Base-by-base conservation (phyloP, 495 filamentous ascomycete genomes). In the Aspergillus biplanus region DNA sequence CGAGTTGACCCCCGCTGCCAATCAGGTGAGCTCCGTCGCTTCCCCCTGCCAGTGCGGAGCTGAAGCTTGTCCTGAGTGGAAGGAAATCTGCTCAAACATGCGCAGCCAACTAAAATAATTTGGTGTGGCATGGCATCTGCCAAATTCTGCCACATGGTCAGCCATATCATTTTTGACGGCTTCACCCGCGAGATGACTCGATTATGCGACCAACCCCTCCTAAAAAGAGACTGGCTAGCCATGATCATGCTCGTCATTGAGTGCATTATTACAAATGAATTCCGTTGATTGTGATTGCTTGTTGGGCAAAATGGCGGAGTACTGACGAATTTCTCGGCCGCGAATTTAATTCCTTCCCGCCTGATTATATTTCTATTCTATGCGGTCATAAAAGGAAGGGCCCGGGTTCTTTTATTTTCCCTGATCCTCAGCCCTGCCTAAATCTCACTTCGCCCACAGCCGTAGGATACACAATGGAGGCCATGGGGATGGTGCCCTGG, bases 401-500 rank as follows among this genome's bases (percentile, higher is more conserved):
- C 2, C 46, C 6, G 37, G 54, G 33, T 33, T 37, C 35, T 16
- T 57, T 57, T 9, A 31, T 39, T 15, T 37, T 5, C 32, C 16
- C 21, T 42, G 18, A 16, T n/a, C n/a, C 9, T 12, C 50, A 9
- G 42, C 21, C 44, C 15, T 33, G 27, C 11, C n/a, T 12, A 33
- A 32, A 46, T 46, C 13, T 32, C 13, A 3, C 39, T 31, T 6
- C 47, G 12, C 47, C 18, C 27, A 39, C 42, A 3, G 21, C 47
- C 13, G 13, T 6, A 58, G 21, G 15, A 31, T 6, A 32, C n/a
- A n/a, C 47, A 1, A 44, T 44, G 39, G 39, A 44, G 11, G 34
- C 8, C 33, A 62, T 54, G 49, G 16, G 32, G 53, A 73, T 66
- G 65, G 63, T 67, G 31, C 79, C 78, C 63, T 82, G 80, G 80